A percentile compares a stretch with the other conserved stretches of the same genome.
phyloP scores from a whole-genome alignment of 2,329 filamentous ascomycete species.

The Claviceps digitariae region DNA sequence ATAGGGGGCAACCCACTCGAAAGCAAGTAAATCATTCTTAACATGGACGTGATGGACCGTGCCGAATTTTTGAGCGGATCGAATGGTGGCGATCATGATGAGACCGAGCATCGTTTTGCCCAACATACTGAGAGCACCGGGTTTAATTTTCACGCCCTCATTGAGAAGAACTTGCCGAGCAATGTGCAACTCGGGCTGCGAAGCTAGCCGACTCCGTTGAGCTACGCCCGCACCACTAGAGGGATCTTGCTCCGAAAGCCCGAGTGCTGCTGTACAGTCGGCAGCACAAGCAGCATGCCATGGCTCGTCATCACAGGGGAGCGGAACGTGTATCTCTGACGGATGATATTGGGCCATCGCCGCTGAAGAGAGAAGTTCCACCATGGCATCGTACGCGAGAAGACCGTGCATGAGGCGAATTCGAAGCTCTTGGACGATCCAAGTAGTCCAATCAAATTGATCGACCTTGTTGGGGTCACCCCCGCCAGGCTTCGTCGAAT shows the following conservation, averaged over 20 bases:
- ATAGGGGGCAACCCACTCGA: slow-evolving; percentile 47
- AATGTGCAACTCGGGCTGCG: slow-evolving; percentile 45
- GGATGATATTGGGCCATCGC: slow-evolving; percentile 45
- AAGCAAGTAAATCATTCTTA: slow-evolving; percentile 18
- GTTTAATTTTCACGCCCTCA: slow-evolving; percentile 15
- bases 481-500: slow-evolving; percentile 49
- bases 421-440: slow-evolving; percentile 60
- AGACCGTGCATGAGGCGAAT: slow-evolving; percentile 52
- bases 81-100: slow-evolving; percentile 50
- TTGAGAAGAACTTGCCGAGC: slow-evolving; percentile 50
- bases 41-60: neutral
- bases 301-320: slow-evolving; percentile 59
- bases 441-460: slow-evolving; percentile 41
- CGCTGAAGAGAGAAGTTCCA: slow-evolving; percentile 60
- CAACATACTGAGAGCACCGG: neutral
- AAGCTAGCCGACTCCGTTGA: slow-evolving; percentile 31
- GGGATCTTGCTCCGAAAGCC: slow-evolving; percentile 40
- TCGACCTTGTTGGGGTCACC: slow-evolving; percentile 18
- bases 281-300: slow-evolving; percentile 51
- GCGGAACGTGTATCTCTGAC: slow-evolving; percentile 50
- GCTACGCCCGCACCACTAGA: slow-evolving; percentile 37
- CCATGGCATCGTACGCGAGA: slow-evolving; percentile 49
- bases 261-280: slow-evolving; percentile 52
- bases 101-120: slow-evolving; percentile 1
- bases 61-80: slow-evolving; percentile 19